phyloP scores from a whole-genome alignment of 2,329 filamentous ascomycete genomes.

The Blastomyces emzantsi region DNA sequence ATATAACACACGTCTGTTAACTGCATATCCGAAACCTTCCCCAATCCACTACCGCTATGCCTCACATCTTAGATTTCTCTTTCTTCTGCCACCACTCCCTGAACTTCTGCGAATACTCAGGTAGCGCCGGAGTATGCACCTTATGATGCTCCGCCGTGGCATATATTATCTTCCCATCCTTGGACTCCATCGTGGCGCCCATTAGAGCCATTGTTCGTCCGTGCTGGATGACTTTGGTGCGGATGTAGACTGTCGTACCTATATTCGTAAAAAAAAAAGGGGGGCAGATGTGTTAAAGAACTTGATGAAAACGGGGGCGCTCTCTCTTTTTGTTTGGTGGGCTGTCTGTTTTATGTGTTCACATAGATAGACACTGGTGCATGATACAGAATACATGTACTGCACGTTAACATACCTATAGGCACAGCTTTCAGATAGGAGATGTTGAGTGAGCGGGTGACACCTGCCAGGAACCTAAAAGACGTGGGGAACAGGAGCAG shows the following conservation, averaged over 20 bases:
- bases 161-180: constrained; percentile 41
- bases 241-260: constrained; percentile 37
- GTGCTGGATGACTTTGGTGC: constrained; percentile 37
- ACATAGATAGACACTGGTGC: no score
- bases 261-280: not conserved
- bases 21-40: not conserved
- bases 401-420: constrained; percentile 26
- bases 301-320: not conserved
- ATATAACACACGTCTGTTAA: not conserved
- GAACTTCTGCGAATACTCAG: constrained; percentile 27
- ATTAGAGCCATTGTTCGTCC: constrained; percentile 47
- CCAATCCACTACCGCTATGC: not conserved
- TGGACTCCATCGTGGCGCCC: constrained; percentile 41
- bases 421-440: constrained; percentile 45
- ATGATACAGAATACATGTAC: not conserved
- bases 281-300: no score
- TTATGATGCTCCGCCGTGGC: constrained; percentile 48
- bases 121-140: constrained; percentile 36
- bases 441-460: constrained; percentile 44
- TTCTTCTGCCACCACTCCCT: constrained; percentile 7
- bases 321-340: not conserved
- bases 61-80: constrained; percentile 2
- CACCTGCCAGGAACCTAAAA: constrained; percentile 40
- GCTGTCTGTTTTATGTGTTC: no score
- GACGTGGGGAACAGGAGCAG: not conserved